Base-by-base conservation (phyloP, 345 rosid genomes). In the Euphorbia peplus region DNA sequence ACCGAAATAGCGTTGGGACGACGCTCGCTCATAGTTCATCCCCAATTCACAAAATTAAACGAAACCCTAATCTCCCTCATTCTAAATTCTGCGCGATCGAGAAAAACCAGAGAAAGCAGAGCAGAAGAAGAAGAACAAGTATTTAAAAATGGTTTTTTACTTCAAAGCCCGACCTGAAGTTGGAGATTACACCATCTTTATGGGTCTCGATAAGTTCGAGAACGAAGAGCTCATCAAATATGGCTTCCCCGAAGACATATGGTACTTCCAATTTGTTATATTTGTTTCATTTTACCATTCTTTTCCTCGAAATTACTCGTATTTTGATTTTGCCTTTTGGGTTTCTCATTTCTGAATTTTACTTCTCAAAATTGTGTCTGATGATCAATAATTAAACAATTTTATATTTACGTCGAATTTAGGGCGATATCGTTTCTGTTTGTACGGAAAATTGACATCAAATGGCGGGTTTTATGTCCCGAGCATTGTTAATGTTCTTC, bases 161-260 rank as follows among this genome's bases (percentile, higher is more conserved):
- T 95, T 95, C 89, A 89, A 91, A 72, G 95, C 87, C 66, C 85
- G 99, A 59, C 89, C 97, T 47, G 99, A 95, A 74, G 93, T 79
- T 25, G 99, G 99, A 35, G 99, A 92, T 76, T 92, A 88, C 92
- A 90, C 98, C 70, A 88, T 95, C 68, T 92, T 95, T 86, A 95
- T 95, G 99, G 98, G 99, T 30, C 86, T 95, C 70, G 99, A 95
- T 81, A 95, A 95, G 92, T 73, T 81, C 86, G 99, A 95, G 89
- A 95, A 95, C 87, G 99, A 95, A 75, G 99, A 95, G 74, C 99
- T 95, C 64, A 95, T 95, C 88, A 95, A 85, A 77, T 95, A 90
- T 70, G 97, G 99, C 74, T 90, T 90, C 86, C 93, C 88, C 13
- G 99, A 95, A 86, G 99, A 95, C 73, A 83, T 95, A 67, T 91